These are phyloP conservation scores for Trypanosoma brucei DNA, from an alignment of 208 protist species.

Conservation along the genomic window DNA sequence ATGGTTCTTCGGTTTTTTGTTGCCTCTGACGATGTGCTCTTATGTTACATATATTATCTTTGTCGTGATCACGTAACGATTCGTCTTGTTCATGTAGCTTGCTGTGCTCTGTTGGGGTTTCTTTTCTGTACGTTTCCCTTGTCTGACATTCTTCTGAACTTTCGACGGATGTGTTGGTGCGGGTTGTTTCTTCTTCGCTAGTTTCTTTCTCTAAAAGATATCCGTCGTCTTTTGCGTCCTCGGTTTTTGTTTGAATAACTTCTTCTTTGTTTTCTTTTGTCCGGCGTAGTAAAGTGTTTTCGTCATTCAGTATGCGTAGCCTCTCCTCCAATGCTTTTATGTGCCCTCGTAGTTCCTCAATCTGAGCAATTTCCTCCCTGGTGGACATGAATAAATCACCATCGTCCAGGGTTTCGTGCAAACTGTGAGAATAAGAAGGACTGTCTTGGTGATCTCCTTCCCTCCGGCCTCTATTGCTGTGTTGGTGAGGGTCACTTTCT, in stretches of 20 bases:
- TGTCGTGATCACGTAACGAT: background rate
- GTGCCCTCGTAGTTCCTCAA: background rate
- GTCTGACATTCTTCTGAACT: background rate
- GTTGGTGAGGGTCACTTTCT: too few species aligned
- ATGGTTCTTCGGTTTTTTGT: background rate
- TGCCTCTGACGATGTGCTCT: background rate
- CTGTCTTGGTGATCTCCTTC: too few species aligned
- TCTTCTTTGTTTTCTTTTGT: background rate
- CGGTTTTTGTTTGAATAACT: background rate
- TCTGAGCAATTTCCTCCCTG: constrained; percentile 1
- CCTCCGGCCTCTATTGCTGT: too few species aligned
- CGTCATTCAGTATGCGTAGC: background rate
- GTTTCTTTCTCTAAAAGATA: background rate
- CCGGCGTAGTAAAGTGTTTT: background rate
- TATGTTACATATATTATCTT: background rate
- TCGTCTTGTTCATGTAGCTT: background rate
- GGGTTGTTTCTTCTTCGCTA: background rate
- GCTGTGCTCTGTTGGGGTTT: background rate
- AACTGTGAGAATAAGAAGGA: too few species aligned
- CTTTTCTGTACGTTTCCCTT: background rate
- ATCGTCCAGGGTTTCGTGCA: background rate
- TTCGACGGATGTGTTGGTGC: background rate
- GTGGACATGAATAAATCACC: constrained; percentile 2
- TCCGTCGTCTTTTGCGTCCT: background rate
- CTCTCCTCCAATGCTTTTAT: background rate